Conservation (phyloP, 2,329 filamentous ascomycete genomes). For the Colletotrichum tamarilloi region DNA sequence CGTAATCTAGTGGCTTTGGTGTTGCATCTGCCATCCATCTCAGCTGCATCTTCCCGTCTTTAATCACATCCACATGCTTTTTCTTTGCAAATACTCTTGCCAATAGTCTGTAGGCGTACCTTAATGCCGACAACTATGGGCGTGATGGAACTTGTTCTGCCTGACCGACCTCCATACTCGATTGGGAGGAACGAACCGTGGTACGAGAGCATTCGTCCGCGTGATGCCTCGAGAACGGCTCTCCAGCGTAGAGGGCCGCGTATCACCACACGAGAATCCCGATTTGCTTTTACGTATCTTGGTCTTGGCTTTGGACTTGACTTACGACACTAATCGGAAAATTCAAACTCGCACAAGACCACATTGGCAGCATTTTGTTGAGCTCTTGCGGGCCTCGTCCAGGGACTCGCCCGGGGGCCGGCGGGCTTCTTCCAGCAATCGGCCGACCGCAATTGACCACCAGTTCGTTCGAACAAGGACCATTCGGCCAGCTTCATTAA, state of each 20-base stretch:
- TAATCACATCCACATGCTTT: conserved; percentile 15
- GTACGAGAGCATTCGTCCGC: not conserved
- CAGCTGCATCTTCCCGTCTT: conserved; percentile 25
- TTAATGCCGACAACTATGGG: conserved; percentile 7
- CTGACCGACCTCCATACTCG: conserved; percentile 22
- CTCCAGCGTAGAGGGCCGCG: not conserved
- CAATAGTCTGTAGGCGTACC: not conserved
- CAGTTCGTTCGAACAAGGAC: conserved; percentile 9
- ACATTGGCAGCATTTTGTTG: conserved; percentile 21
- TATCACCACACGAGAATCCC: not conserved
- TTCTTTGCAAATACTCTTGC: not conserved
- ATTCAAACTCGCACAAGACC: not conserved
- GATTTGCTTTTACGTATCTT: not conserved
- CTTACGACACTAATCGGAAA: not conserved
- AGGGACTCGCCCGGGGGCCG: not conserved
- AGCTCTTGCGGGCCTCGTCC: conserved; percentile 21
- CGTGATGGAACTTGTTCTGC: not conserved
- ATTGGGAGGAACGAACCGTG: conserved; percentile 4
- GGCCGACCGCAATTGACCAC: not conserved
- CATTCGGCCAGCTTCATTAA: conserved; percentile 2
- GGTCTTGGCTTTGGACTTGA: not conserved
- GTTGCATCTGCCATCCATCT: conserved; percentile 9
- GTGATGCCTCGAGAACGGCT: not conserved
- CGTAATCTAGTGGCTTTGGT: conserved; percentile 1
- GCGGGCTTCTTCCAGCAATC: not conserved